Evolutionary conservation across 768 basidiomycete species (phyloP).

Genomic region (Boletus reticulatus): DNA sequence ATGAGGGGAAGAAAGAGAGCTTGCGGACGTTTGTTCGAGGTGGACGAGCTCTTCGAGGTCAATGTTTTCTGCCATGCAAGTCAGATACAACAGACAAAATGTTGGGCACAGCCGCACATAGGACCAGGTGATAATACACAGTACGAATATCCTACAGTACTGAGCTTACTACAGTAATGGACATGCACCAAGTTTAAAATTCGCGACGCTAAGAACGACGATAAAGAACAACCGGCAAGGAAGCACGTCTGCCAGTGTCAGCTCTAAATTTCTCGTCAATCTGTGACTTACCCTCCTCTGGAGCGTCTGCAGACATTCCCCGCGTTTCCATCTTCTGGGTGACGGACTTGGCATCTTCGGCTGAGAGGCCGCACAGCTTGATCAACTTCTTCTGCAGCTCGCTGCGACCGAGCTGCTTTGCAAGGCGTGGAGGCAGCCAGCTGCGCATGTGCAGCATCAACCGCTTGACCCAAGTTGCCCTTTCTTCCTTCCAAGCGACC

Average conservation of each 20-base stretch:
- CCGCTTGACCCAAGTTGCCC: constrained; percentile 24
- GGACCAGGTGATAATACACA: no score
- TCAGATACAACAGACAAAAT: no score
- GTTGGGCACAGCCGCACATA: no score
- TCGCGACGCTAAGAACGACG: not conserved
- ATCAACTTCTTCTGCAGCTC: constrained; percentile 21
- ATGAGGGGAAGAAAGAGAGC: not conserved
- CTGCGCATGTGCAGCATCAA: constrained; percentile 24
- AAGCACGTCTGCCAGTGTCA: constrained; percentile 1
- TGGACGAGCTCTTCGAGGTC: constrained; percentile 60
- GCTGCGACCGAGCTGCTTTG: constrained; percentile 5
- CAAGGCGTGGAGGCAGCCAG: constrained; percentile 19
- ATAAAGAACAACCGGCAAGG: constrained; percentile 13
- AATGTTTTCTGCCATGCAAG: constrained; percentile 29
- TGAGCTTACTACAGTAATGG: not conserved
- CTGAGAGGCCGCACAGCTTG: constrained; percentile 22
- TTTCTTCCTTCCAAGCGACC: constrained; percentile 25
- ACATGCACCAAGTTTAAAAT: not conserved
- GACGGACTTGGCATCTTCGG: constrained; percentile 17
- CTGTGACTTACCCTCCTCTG: constrained; percentile 15
- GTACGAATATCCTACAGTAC: no score
- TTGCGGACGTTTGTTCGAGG: constrained; percentile 59
- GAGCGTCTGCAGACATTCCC: not conserved
- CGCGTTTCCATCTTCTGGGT: constrained; percentile 17
- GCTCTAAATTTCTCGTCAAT: constrained; percentile 15